Conservation (phyloP, 805 yeast species). For the Metschnikowia colocasiae region DNA sequence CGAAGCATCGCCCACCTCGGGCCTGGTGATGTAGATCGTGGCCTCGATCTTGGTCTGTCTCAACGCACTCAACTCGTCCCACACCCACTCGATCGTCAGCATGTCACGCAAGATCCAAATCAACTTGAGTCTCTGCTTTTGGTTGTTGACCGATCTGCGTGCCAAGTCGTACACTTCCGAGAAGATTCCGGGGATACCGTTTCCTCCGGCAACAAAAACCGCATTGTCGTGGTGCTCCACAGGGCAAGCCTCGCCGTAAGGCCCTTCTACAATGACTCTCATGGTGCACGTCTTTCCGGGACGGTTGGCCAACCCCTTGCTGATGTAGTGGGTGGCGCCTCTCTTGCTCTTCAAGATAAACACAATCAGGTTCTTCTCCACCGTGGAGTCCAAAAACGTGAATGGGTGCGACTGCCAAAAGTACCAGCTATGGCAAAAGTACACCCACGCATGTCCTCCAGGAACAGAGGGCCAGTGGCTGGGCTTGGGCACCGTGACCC, state of each 20-base stretch:
- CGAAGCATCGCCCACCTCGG: constrained; percentile 5
- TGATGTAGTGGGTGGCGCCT: constrained; percentile 36
- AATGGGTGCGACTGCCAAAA: constrained; percentile 46
- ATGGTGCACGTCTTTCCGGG: constrained; percentile 30
- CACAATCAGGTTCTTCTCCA: constrained; percentile 21
- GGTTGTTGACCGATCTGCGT: constrained; percentile 18
- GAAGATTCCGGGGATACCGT: constrained; percentile 64
- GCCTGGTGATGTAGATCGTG: constrained; percentile 16
- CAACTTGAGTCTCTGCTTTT: constrained; percentile 12
- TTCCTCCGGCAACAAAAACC: constrained; percentile 68
- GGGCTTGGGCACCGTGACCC: constrained; percentile 36
- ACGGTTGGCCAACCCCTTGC: constrained; percentile 23
- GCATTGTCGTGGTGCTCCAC: constrained; percentile 49
- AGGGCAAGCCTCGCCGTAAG: constrained; percentile 58
- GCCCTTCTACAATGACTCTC: constrained; percentile 56
- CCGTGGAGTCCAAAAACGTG: constrained; percentile 26
- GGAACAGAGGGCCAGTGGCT: constrained; percentile 35
- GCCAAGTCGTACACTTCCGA: constrained; percentile 37
- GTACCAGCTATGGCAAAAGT: constrained; percentile 30
- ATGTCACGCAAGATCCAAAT: constrained; percentile 18
- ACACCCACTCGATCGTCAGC: constrained; percentile 14
- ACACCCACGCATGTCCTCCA: constrained; percentile 41
- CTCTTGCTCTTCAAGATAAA: constrained; percentile 36
- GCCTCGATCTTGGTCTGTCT: constrained; percentile 11
- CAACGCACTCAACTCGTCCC: constrained; percentile 13